phyloP scores from a whole-genome alignment of 2,329 filamentous ascomycete species.

The Amauroascus niger region DNA sequence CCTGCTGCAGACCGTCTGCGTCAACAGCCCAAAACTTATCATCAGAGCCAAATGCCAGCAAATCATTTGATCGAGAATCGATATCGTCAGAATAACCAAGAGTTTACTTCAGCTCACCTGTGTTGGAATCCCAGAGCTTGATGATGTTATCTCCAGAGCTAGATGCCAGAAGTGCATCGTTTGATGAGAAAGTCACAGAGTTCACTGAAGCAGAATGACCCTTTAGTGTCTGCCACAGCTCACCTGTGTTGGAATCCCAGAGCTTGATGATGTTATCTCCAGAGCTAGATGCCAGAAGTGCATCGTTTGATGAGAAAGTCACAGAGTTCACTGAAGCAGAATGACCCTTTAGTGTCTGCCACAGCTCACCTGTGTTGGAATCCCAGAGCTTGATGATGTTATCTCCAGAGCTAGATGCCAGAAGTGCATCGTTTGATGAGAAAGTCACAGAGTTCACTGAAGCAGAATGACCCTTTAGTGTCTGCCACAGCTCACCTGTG shows the following conservation, averaged over 20 bases:
- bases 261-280: conserved; percentile 6
- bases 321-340: conserved; percentile 6
- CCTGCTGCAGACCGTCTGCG: too few species aligned
- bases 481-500: neutral
- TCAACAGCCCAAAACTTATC: conserved; percentile 5
- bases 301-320: conserved; percentile 3
- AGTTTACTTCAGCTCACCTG: neutral
- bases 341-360: conserved; percentile 17
- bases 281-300: neutral
- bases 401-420: conserved; percentile 15
- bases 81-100: neutral
- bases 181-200: conserved; percentile 3
- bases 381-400: conserved; percentile 15
- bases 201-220: neutral
- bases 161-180: neutral
- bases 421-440: conserved; percentile 8
- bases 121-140: conserved; percentile 18
- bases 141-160: neutral
- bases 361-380: conserved; percentile 3
- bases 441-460: conserved; percentile 9
- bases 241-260: conserved; percentile 16
- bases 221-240: neutral
- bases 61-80: neutral
- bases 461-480: conserved; percentile 10
- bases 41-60: neutral